Base-by-base conservation (phyloP, 805 yeast genomes). In the Saturnispora besseyi region DNA sequence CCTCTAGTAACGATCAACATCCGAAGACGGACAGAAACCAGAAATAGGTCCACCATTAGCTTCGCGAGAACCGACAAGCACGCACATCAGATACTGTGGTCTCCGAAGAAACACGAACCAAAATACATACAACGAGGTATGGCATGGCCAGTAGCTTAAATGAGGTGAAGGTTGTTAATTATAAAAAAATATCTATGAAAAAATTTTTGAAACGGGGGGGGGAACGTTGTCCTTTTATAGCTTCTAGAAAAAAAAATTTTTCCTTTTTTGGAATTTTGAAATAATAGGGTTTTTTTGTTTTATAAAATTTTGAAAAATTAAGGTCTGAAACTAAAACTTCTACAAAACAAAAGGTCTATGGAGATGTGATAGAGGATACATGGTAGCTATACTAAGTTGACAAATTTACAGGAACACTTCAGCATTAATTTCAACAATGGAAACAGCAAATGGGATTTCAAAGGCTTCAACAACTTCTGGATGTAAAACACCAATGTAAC, bases 391-490 rank as follows among this genome's bases (percentile, higher is more conserved):
- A 26, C 6, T 26, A 26, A 26, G 29, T 11, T 12, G 12, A 13
- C 57, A 30, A 53, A 55, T 11, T 58, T 72, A 87, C 68, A 89
- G 77, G 74, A 91, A 91, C 50, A 81, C 84, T 71, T 89, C 93
- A 48, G 93, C 81, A 63, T 91, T 84, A 54, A 93, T 75, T 73
- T 93, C 99, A 53, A 90, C 91, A 51, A 84, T 76, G 31, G 96
- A 84, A 51, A 90, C 95, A 59, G 96, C 96, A 61, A 83, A 87
- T 48, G 97, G 96, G 55, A 93, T 79, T 57, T 89, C 97, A 63
- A 90, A 93, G 62, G 77, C 72, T 54, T 76, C 76, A 75, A 91
- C 75, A 48, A 93, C 99, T 63, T 84, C 88, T 33, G 99, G 99
- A 67, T 93, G 99, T 60, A 93, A 75, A 52, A 89, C 96, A 68